phyloP scores from a whole-genome alignment of 208 protist species.

The Leptomonas seymouri region DNA sequence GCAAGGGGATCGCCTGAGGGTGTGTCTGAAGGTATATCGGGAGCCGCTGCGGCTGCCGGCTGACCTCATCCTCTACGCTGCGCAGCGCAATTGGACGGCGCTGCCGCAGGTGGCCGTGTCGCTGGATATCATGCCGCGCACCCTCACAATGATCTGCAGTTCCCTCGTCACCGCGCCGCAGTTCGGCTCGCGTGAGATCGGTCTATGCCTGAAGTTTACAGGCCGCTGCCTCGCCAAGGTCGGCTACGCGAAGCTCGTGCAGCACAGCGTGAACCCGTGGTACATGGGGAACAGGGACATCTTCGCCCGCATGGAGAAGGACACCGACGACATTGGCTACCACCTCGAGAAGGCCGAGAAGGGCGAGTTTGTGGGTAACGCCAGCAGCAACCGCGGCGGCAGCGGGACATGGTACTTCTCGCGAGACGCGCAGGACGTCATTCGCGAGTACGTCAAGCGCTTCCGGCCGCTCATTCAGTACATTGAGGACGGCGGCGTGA shows the following conservation, averaged over 20 bases:
- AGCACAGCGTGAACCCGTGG: constrained; percentile 73
- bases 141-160: constrained; percentile 71
- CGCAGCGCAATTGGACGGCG: constrained; percentile 71
- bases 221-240: constrained; percentile 69
- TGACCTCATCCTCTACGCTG: constrained; percentile 50
- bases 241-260: constrained; percentile 82
- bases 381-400: constrained; percentile 46
- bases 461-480: constrained; percentile 77
- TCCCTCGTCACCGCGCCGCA: constrained; percentile 71
- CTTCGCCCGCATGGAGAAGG: constrained; percentile 77
- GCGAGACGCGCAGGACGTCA: constrained; percentile 54
- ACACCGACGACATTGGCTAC: constrained; percentile 57
- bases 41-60: constrained; percentile 56
- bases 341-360: constrained; percentile 71
- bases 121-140: constrained; percentile 51
- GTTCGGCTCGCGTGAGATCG: constrained; percentile 87
- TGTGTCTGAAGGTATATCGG: constrained; percentile 43
- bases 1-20: constrained; percentile 39
- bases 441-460: constrained; percentile 58
- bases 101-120: constrained; percentile 61
- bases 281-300: constrained; percentile 69
- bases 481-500: constrained; percentile 56
- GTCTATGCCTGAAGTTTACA: constrained; percentile 80
- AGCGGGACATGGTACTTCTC: constrained; percentile 87
- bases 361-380: constrained; percentile 60